These are phyloP conservation scores for Carnegiea gigantea DNA, from an alignment of 179 eudicot species.

Conservation along the genomic window DNA sequence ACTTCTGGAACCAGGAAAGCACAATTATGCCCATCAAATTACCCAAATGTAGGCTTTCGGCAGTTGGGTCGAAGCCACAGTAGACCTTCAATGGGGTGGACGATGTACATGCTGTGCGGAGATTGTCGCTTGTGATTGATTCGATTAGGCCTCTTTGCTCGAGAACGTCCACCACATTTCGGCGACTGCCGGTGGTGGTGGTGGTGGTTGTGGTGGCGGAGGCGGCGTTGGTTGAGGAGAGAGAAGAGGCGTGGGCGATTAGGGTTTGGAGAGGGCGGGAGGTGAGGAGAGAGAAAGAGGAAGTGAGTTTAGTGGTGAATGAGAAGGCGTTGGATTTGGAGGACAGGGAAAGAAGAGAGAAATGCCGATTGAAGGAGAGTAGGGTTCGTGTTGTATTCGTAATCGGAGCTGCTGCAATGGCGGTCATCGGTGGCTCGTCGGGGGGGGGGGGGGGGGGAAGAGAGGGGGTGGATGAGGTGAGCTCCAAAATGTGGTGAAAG, in stretches of 20 bases:
- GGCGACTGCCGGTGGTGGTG: background rate
- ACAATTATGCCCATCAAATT: conserved; percentile 76
- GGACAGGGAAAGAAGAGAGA: background rate
- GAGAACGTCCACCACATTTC: conserved; percentile 59
- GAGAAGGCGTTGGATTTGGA: background rate
- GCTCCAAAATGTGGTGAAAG: background rate
- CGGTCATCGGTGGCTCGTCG: conserved; percentile 2
- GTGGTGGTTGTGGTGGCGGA: conserved; percentile 8
- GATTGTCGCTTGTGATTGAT: conserved; percentile 59
- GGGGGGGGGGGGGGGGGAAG: background rate
- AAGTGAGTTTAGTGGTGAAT: background rate
- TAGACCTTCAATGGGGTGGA: conserved; percentile 56
- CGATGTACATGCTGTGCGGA: conserved; percentile 39
- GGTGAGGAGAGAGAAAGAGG: background rate
- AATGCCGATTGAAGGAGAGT: background rate
- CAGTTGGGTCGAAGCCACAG: conserved; percentile 94
- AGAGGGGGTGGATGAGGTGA: background rate
- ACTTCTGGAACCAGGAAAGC: conserved; percentile 79
- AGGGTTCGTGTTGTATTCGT: background rate
- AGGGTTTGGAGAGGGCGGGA: background rate
- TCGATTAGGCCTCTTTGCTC: conserved; percentile 73
- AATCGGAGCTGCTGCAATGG: background rate
- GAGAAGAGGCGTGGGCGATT: background rate
- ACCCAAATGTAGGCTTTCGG: conserved; percentile 79
- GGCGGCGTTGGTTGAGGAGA: background rate